These are phyloP conservation scores for Ceriops zippeliana DNA, from an alignment of 345 rosid genomes.

Conservation along the genomic window DNA sequence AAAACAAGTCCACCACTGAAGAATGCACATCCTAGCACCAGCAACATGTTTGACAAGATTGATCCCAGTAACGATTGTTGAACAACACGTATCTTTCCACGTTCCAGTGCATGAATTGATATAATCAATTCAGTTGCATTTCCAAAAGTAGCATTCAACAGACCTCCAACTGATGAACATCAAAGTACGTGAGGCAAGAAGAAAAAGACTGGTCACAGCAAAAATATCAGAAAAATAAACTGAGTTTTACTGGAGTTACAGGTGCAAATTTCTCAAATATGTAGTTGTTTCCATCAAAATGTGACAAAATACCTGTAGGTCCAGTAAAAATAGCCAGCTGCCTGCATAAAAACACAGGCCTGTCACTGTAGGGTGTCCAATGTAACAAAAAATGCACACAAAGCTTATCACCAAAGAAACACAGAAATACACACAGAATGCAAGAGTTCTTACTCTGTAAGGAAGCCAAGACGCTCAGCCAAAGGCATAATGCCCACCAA, in stretches of 20 bases:
- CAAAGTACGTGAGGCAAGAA: too few species aligned
- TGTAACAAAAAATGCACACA: background rate
- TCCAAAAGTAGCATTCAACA: constrained; percentile 48
- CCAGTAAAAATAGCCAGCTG: constrained; percentile 52
- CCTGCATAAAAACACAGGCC: constrained; percentile 31
- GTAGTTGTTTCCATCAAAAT: too few species aligned
- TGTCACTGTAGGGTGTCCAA: constrained; percentile 7
- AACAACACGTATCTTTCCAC: constrained; percentile 46
- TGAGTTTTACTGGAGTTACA: background rate
- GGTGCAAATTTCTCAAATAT: background rate
- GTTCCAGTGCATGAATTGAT: constrained; percentile 41
- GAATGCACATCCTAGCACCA: constrained; percentile 55
- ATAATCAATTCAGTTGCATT: constrained; percentile 56
- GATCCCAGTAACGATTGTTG: constrained; percentile 54
- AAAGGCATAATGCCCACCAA: constrained; percentile 49
- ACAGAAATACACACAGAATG: background rate
- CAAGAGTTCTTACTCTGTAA: constrained; percentile 38
- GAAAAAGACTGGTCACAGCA: too few species aligned
- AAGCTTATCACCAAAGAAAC: background rate
- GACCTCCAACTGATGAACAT: constrained; percentile 41
- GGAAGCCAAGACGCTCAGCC: constrained; percentile 54
- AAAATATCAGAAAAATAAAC: too few species aligned
- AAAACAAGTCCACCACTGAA: constrained; percentile 47
- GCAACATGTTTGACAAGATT: constrained; percentile 52
- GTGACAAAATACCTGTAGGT: constrained; percentile 30